A percentile compares a stretch with the other conserved stretches of the same genome.
phyloP scores from a whole-genome alignment of 106 monocot genomes.

The Hemerocallis citrina region DNA sequence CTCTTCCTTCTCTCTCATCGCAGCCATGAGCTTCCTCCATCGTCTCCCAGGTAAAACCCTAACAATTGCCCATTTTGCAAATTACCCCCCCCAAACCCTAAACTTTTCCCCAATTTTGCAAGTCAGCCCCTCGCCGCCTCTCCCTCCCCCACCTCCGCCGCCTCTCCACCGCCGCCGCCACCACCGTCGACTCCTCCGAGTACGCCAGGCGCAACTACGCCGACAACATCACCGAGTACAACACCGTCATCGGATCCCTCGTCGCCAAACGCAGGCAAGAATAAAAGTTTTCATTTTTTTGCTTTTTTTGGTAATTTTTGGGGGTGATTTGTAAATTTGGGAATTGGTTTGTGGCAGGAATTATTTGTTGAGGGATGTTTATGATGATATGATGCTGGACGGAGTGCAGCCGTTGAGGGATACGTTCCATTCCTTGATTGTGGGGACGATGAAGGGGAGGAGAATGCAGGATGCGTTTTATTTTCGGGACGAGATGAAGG shows the following conservation, averaged over 20 bases:
- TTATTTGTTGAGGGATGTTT: conserved; percentile 84
- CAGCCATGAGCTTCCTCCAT: conserved; percentile 12
- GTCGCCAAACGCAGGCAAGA: conserved; percentile 65
- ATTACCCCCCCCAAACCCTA: neutral
- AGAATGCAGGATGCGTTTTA: conserved; percentile 89
- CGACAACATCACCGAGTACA: conserved; percentile 81
- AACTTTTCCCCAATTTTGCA: neutral
- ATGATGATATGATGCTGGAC: conserved; percentile 97
- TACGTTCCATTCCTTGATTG: conserved; percentile 86
- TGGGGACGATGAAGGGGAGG: conserved; percentile 90
- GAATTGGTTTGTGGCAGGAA: conserved; percentile 33
- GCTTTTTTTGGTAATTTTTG: neutral
- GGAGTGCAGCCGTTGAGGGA: conserved; percentile 89
- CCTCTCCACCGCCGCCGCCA: too few relatives aligned
- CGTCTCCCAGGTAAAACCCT: conserved; percentile 1
- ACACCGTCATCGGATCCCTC: conserved; percentile 78
- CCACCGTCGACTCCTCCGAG: conserved; percentile 37
- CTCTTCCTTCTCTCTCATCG: neutral
- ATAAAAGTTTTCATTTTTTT: neutral
- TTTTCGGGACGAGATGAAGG: conserved; percentile 92
- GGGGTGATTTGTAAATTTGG: conserved; percentile 1
- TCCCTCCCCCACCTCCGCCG: neutral
- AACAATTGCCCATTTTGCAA: neutral
- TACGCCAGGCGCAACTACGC: conserved; percentile 76
- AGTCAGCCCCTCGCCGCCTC: neutral